These are phyloP conservation scores for Cercophora sp. DNA, from an alignment of 495 filamentous ascomycete species.

Conservation along the genomic window DNA sequence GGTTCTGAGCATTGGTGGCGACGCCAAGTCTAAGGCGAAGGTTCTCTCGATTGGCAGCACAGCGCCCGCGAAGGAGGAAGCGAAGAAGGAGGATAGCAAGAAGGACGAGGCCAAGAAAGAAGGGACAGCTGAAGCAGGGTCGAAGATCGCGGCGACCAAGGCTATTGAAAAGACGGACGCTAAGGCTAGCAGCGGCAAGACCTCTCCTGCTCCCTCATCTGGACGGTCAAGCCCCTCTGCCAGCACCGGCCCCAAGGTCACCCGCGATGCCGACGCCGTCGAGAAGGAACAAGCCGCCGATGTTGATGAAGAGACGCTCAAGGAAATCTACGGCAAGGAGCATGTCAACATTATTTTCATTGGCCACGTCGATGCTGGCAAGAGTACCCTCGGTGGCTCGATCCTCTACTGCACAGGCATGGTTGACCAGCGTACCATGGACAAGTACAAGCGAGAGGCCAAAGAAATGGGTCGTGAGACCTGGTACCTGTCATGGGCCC, in stretches of 20 bases:
- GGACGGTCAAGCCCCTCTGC: slow-evolving; percentile 69
- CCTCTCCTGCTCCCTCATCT: slow-evolving; percentile 73
- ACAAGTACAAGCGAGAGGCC: slow-evolving; percentile 95
- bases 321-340: slow-evolving; percentile 97
- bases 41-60: slow-evolving; percentile 55
- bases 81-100: slow-evolving; percentile 34
- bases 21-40: slow-evolving; percentile 57
- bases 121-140: slow-evolving; percentile 53
- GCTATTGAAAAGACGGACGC: slow-evolving; percentile 81
- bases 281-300: slow-evolving; percentile 82
- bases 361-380: slow-evolving; percentile 96
- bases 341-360: slow-evolving; percentile 98
- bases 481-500: slow-evolving; percentile 98
- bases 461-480: slow-evolving; percentile 93
- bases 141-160: slow-evolving; percentile 59
- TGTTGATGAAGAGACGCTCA: slow-evolving; percentile 84
- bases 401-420: slow-evolving; percentile 93
- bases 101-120: slow-evolving; percentile 48
- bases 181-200: slow-evolving; percentile 63
- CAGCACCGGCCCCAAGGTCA: slow-evolving; percentile 46
- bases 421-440: slow-evolving; percentile 97
- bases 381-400: slow-evolving; percentile 88
- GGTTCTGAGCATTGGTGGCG: slow-evolving; percentile 49
- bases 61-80: slow-evolving; percentile 32
- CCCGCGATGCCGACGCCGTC: slow-evolving; percentile 76